Evolutionary conservation across 805 yeast genomes (phyloP).

Genomic region (Yarrowia sp.): DNA sequence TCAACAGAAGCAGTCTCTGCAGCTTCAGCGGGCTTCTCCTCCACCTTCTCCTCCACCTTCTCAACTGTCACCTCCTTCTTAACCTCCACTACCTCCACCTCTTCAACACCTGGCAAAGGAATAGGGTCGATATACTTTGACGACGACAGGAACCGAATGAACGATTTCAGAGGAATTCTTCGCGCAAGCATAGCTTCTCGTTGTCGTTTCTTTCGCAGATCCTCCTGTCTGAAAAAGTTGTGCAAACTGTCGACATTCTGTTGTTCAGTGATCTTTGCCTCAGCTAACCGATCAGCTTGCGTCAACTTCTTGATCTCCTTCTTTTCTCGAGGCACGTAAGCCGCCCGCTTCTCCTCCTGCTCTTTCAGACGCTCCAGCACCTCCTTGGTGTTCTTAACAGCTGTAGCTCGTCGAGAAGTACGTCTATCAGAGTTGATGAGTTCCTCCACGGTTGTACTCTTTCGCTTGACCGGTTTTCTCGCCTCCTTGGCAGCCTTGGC

Average conservation of each 20-base stretch:
- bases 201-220: conserved; percentile 73
- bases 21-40: not conserved
- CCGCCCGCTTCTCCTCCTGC: conserved; percentile 57
- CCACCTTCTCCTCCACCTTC: conserved; percentile 39
- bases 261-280: conserved; percentile 83
- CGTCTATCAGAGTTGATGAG: conserved; percentile 57
- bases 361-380: conserved; percentile 67
- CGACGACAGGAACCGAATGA: conserved; percentile 52
- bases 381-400: conserved; percentile 73
- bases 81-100: conserved; percentile 33
- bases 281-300: conserved; percentile 70
- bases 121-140: conserved; percentile 58
- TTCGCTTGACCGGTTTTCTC: conserved; percentile 28
- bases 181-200: conserved; percentile 67
- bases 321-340: conserved; percentile 40
- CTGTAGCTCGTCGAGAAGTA: conserved; percentile 73
- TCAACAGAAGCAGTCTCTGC: not conserved
- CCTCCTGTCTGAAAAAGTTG: conserved; percentile 79
- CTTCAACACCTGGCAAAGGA: conserved; percentile 32
- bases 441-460: conserved; percentile 43
- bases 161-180: conserved; percentile 58
- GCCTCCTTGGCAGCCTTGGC: conserved; percentile 20
- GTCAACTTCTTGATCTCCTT: conserved; percentile 46
- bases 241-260: conserved; percentile 70
- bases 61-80: conserved; percentile 37